Conservation (phyloP, 257 asterid species). For the Solanum acaule region DNA sequence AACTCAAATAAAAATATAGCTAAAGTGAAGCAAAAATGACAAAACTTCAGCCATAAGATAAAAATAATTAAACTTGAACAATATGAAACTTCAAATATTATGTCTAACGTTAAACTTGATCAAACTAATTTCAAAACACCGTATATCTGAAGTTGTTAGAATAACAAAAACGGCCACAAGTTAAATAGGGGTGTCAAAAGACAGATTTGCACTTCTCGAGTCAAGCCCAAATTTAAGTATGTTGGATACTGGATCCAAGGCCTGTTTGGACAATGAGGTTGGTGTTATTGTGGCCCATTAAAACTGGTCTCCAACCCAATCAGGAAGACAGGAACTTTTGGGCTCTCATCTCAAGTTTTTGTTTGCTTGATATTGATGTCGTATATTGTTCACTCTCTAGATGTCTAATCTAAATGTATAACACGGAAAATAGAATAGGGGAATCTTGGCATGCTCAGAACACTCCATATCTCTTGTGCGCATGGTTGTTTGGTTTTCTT, state of each 20-base stretch:
- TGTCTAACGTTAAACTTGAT: not conserved
- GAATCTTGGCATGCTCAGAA: not conserved
- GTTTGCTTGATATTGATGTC: not conserved
- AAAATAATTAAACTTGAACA: not conserved
- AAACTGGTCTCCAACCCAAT: not conserved
- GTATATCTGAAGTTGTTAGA: not conserved
- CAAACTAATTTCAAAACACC: not conserved
- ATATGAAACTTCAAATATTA: not conserved
- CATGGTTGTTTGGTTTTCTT: not conserved
- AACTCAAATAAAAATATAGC: not conserved
- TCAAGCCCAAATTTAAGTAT: not conserved
- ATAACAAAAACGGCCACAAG: not conserved
- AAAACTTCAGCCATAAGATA: not conserved
- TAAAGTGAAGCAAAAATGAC: not conserved
- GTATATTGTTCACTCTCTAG: not conserved
- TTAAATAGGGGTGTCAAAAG: not conserved
- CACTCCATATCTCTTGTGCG: not conserved
- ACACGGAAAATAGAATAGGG: not conserved
- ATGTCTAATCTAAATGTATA: not conserved
- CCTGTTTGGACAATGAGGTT: not conserved
- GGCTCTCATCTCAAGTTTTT: not conserved
- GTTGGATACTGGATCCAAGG: not conserved
- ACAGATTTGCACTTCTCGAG: not conserved
- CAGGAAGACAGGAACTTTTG: not conserved
- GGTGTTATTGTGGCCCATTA: not conserved